These are phyloP conservation scores for Narthecium ossifragum DNA, from an alignment of 106 monocot species.

Conservation along the genomic window DNA sequence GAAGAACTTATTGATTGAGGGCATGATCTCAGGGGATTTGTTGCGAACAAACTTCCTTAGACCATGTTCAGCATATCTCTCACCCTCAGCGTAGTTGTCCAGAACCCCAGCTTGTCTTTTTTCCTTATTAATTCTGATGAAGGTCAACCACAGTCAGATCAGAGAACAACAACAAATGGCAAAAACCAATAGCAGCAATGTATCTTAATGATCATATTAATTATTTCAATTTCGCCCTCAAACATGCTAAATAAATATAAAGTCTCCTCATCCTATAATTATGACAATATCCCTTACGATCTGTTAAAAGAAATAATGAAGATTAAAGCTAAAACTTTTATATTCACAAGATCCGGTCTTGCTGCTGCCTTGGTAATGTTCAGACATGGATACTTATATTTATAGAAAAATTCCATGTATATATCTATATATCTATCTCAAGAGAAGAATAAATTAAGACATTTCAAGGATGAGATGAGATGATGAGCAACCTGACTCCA, in stretches of 20 bases:
- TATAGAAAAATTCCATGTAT: background rate
- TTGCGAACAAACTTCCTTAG: constrained; percentile 47
- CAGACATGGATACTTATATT: background rate
- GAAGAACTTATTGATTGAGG: constrained; percentile 40
- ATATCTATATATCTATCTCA: background rate
- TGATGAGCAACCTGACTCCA: constrained; percentile 34
- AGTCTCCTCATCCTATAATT: too few species aligned
- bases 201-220: background rate
- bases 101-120: constrained; percentile 38
- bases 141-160: background rate
- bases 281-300: too few species aligned
- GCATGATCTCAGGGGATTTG: constrained; percentile 48
- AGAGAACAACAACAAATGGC: background rate
- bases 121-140: constrained; percentile 40
- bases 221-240: too few species aligned
- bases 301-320: too few species aligned
- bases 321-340: too few species aligned
- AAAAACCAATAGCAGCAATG: background rate
- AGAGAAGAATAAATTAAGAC: background rate
- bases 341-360: background rate
- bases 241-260: too few species aligned
- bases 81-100: constrained; percentile 45
- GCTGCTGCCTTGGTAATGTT: background rate
- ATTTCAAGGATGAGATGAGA: background rate
- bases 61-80: constrained; percentile 40